Percentiles rank a stretch among this genome's conserved stretches.
These are phyloP conservation scores for Lithohypha guttulata DNA, from an alignment of 2,329 filamentous ascomycete species.

Conservation along the genomic window DNA sequence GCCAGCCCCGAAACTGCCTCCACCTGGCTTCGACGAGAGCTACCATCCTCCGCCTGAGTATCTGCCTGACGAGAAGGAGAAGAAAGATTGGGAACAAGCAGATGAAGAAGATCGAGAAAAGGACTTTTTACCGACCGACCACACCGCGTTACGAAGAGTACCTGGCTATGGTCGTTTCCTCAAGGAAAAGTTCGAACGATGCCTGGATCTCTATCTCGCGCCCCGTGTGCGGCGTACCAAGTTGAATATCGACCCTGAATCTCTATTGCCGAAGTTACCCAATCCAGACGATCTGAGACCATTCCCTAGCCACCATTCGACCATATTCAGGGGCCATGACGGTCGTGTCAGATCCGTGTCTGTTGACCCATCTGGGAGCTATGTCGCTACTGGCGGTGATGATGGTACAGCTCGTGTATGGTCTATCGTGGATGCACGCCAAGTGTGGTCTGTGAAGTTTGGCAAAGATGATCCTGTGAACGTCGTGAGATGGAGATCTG, in stretches of 20 bases:
- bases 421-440: constrained; percentile 75
- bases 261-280: constrained; percentile 82
- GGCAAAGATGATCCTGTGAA: constrained; percentile 66
- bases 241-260: constrained; percentile 92
- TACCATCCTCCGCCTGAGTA: constrained; percentile 96
- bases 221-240: constrained; percentile 85
- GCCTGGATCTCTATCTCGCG: constrained; percentile 87
- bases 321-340: constrained; percentile 77
- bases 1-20: constrained; percentile 82
- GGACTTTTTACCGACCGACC: constrained; percentile 74
- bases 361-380: constrained; percentile 75
- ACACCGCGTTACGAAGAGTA: constrained; percentile 76
- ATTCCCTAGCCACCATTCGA: constrained; percentile 83
- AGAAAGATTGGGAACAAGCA: constrained; percentile 68
- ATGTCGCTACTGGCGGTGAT: constrained; percentile 83
- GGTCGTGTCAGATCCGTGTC: constrained; percentile 76
- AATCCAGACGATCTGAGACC: constrained; percentile 87
- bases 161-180: constrained; percentile 83
- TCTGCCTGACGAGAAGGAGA: constrained; percentile 75
- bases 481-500: constrained; percentile 79
- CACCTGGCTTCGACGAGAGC: constrained; percentile 87
- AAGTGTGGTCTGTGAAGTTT: constrained; percentile 74
- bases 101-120: constrained; percentile 87
- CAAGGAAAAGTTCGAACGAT: constrained; percentile 93
- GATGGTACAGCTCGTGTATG: constrained; percentile 87